Evolutionary conservation across 257 asterid genomes (phyloP), one percentile per base, ranked within the genome.

Genomic region (Marsdenia floribunda): DNA sequence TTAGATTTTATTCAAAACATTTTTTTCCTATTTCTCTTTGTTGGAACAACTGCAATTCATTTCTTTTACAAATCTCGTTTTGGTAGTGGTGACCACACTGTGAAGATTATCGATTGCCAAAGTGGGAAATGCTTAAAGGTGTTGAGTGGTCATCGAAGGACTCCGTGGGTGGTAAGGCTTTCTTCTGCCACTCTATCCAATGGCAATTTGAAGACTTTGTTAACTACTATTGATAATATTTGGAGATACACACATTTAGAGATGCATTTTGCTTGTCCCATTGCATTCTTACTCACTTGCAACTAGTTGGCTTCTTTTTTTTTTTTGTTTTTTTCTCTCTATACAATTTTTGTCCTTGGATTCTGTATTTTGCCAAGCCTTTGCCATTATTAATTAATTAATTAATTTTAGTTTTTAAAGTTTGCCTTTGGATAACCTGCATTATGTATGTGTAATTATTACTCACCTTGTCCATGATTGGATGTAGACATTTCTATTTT

Each of bases 161-260:
- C 98, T 59, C 98, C 98, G 71, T 94, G 98, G 98, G 98, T 92
- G 97, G 98, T 94, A 86, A 88, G 90, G 44, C 77, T 79, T 59
- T 79, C 82, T 83, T 83, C 77, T 73, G 70, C 71, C 7, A 67
- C 55, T 26, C 71, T 22, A 16, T 57, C 35, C 42, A 72, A 33
- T 69, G 21, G 35, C 13, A 58, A 38, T 69, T 37, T 47, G 60
- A 47, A 69, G 49, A 74, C 35, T 53, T 49, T 63, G 38, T 16
- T 65, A 22, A 13, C 24, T 14, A 64, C 49, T 35, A 15, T 15
- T 16, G 38, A 37, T 6, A 19, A 5, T 24, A 35, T 64, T 18
- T 5, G 47, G 26, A 35, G 8, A 64, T 5, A 22, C 14, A 35
- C 70, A 2, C 70, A 6, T 64, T 18, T 15, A 35, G 24, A 64